Evolutionary conservation across 176 grass and related monocot genomes (phyloP), one percentile per base, ranked within the genome.

Genomic region (Phoenix roebelenii): DNA sequence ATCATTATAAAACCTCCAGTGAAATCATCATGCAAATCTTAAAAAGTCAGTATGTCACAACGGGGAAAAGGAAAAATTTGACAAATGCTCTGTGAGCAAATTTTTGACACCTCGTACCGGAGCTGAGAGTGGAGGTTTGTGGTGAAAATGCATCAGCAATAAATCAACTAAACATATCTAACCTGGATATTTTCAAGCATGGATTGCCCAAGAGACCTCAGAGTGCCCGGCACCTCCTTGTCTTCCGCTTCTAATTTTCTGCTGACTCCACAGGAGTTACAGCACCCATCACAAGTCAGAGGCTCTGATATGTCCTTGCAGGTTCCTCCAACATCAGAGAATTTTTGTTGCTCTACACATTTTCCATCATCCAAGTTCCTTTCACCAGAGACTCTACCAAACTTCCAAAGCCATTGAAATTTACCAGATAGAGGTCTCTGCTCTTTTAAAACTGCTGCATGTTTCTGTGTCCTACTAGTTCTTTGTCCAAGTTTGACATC

Each of bases 171-270:
- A 44, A 44, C 32, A 50, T 25, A 17, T 28, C 10, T 76, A 70
- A 98, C 93, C 87, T 98, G 84, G 72, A 98, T 83, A 79, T 98
- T 92, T 60, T 85, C 87, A 68, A 79, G 65, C 84, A 98, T 92
- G 25, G 87, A 88, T 55, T 92, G 78, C 7, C 87, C 93, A 16
- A 98, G 35, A 60, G 32, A 74, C 72, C 76, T 98, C 67, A 91
- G 81, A 76, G 79, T 80, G 69, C 28, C 61, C 2, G 70, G 56
- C 30, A 88, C 69, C 23, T 85, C 76, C 57, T 78, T 81, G 76
- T 88, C 81, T 35, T 60, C 59, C 57, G 58, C 64, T 72, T 85
- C 76, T 24, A 64, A 64, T 30, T 61, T 72, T 54, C 59, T 66
- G 30, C 55, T 63, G 64, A 75, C 19, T 55, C 65, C 63, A 44